A percentile compares a stretch with the other conserved stretches of the same genome.
Evolutionary conservation across 169 alveolate genomes (phyloP).

Genomic region (Cryptosporidium canis): DNA sequence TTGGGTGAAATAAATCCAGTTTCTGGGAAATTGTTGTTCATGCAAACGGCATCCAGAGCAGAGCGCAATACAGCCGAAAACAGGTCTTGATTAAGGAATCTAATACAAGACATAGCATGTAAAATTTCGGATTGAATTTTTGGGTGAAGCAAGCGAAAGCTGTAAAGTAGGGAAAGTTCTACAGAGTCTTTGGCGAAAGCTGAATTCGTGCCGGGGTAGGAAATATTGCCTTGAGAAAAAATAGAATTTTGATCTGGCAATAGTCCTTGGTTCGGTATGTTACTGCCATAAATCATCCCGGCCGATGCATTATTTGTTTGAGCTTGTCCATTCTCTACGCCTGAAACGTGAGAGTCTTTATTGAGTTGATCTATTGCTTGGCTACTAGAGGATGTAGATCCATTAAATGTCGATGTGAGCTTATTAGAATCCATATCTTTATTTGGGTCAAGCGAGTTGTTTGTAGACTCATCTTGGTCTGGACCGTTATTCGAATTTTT

Average conservation of each 20-base stretch:
- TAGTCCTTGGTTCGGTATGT: not conserved
- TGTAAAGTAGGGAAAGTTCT: constrained; percentile 6
- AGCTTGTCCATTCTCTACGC: not conserved
- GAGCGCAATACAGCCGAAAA: constrained; percentile 28
- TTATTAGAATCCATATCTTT: not conserved
- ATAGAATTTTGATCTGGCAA: not conserved
- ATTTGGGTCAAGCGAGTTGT: not conserved
- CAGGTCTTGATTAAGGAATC: constrained; percentile 24
- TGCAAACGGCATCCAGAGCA: constrained; percentile 1
- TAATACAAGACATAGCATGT: constrained; percentile 30
- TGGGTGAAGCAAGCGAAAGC: constrained; percentile 20
- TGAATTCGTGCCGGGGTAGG: not conserved
- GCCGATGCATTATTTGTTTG: not conserved
- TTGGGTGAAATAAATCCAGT: not conserved
- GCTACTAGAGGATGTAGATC: not conserved
- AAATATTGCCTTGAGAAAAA: not conserved
- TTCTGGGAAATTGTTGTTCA: not conserved
- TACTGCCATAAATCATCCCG: not conserved
- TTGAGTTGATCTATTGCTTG: not conserved
- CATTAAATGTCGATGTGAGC: not conserved
- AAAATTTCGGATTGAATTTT: constrained; percentile 22
- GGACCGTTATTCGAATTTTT: not conserved
- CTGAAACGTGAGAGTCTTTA: not conserved
- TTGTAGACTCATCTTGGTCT: not conserved
- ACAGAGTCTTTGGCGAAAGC: constrained; percentile 32